Evolutionary conservation across 2,329 filamentous ascomycete species (phyloP).

Genomic region (Leptoxyphium fumago): DNA sequence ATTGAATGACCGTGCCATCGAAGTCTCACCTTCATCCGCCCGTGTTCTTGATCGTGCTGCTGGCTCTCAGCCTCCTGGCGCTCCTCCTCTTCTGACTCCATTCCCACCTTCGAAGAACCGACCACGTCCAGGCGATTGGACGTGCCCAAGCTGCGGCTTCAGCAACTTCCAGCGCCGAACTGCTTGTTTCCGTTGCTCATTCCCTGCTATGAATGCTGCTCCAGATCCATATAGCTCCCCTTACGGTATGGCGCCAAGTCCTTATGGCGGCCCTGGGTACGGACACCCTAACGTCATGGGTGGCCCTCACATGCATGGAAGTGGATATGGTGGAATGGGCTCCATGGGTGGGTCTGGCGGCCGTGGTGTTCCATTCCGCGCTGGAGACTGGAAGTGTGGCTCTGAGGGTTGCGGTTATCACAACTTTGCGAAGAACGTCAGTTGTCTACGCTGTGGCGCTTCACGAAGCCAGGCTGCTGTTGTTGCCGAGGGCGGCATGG

Average conservation of each 20-base stretch:
- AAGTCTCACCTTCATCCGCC: constrained; percentile 95
- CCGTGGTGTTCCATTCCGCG: constrained; percentile 76
- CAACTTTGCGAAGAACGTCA: constrained; percentile 99
- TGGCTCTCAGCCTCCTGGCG: constrained; percentile 35
- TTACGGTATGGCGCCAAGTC: constrained; percentile 31
- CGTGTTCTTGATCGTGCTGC: constrained; percentile 89
- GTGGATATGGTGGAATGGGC: constrained; percentile 32
- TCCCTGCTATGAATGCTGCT: constrained; percentile 78
- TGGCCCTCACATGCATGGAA: constrained; percentile 54
- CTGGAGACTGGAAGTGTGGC: constrained; percentile 97
- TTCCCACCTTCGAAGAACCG: constrained; percentile 99
- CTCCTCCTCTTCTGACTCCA: constrained; percentile 60
- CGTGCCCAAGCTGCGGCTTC: constrained; percentile 95
- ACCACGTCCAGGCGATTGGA: constrained; percentile 94
- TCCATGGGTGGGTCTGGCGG: constrained; percentile 49
- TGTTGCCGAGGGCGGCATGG: constrained; percentile 75
- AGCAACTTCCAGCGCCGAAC: constrained; percentile 98
- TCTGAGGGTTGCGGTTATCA: constrained; percentile 96
- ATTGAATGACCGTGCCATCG: constrained; percentile 96
- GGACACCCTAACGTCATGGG: constrained; percentile 66
- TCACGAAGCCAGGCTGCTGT: constrained; percentile 88
- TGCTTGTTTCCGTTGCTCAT: constrained; percentile 96
- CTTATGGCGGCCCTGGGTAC: constrained; percentile 26
- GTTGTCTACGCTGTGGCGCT: constrained; percentile 88
- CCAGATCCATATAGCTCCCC: constrained; percentile 48